phyloP scores from a whole-genome alignment of 108 stramenopile species.

The Stephanodiscus triporus region DNA sequence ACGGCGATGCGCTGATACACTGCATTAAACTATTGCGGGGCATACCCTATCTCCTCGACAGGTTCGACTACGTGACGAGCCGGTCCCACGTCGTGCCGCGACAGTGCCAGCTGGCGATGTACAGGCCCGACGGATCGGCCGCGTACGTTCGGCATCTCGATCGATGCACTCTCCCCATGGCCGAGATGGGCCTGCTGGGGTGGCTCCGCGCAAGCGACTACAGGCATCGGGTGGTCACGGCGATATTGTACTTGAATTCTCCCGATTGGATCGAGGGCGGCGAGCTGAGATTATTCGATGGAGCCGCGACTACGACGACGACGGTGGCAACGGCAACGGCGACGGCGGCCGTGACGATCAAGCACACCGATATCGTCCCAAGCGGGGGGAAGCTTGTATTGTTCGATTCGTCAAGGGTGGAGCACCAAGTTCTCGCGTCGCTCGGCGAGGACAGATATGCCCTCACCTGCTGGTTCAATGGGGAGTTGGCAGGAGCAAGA shows the following conservation, averaged over 20 bases:
- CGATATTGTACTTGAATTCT: conserved; percentile 42
- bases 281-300: conserved; percentile 12
- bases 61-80: conserved; percentile 6
- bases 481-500: background rate
- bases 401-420: conserved; percentile 33
- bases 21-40: conserved; percentile 33
- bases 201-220: conserved; percentile 37
- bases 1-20: conserved; percentile 29
- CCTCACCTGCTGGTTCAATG: conserved; percentile 32
- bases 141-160: conserved; percentile 38
- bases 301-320: background rate
- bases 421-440: conserved; percentile 32
- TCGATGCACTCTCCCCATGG: conserved; percentile 18
- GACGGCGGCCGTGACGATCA: background rate
- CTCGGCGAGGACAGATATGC: conserved; percentile 11
- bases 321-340: background rate
- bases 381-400: conserved; percentile 28
- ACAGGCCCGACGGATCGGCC: conserved; percentile 18
- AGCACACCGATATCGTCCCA: conserved; percentile 18
- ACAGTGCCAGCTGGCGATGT: conserved; percentile 44
- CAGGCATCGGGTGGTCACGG: conserved; percentile 34
- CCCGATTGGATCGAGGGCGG: conserved; percentile 28
- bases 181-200: conserved; percentile 36
- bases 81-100: conserved; percentile 27
- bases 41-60: conserved; percentile 14